Percentiles rank a stretch among this genome's conserved stretches.
Conservation (phyloP, 768 basidiomycete genomes). For the Lyophyllum shimeji region DNA sequence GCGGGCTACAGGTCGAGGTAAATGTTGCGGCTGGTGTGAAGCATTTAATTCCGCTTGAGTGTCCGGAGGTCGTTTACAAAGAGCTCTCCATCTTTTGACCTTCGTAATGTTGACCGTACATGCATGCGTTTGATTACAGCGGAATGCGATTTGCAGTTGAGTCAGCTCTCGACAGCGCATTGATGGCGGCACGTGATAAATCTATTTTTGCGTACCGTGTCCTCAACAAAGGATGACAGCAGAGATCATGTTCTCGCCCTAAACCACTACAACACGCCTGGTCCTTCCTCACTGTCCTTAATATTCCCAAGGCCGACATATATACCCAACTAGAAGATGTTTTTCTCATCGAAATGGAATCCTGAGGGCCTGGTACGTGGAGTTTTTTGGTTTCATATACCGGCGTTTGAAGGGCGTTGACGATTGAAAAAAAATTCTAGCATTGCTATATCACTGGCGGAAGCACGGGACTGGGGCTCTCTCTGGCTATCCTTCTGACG, state of each 20-base stretch:
- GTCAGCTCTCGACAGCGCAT: too few relatives aligned
- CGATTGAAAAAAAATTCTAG: constrained; percentile 33
- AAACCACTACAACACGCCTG: background rate
- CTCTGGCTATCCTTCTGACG: constrained; percentile 66
- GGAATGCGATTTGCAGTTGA: too few relatives aligned
- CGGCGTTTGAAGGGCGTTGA: background rate
- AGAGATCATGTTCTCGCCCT: background rate
- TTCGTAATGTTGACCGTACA: too few relatives aligned
- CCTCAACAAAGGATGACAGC: background rate
- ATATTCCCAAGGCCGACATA: background rate
- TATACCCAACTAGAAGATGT: constrained; percentile 4
- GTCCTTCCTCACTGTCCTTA: background rate
- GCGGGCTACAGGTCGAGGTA: too few relatives aligned
- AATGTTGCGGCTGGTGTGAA: too few relatives aligned
- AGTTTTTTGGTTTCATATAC: background rate
- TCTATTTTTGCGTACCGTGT: background rate
- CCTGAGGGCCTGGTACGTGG: constrained; percentile 42
- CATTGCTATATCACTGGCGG: constrained; percentile 88
- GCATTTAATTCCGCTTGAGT: too few relatives aligned
- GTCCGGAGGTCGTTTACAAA: too few relatives aligned
- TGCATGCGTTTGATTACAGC: too few relatives aligned
- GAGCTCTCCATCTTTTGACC: too few relatives aligned
- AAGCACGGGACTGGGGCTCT: constrained; percentile 76
- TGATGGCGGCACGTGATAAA: background rate
- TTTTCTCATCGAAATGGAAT: constrained; percentile 44